Percentiles rank a stretch among this genome's conserved stretches.
phyloP scores from a whole-genome alignment of 1,284 basidiomycete genomes.

The Exobasidium rhododendri region DNA sequence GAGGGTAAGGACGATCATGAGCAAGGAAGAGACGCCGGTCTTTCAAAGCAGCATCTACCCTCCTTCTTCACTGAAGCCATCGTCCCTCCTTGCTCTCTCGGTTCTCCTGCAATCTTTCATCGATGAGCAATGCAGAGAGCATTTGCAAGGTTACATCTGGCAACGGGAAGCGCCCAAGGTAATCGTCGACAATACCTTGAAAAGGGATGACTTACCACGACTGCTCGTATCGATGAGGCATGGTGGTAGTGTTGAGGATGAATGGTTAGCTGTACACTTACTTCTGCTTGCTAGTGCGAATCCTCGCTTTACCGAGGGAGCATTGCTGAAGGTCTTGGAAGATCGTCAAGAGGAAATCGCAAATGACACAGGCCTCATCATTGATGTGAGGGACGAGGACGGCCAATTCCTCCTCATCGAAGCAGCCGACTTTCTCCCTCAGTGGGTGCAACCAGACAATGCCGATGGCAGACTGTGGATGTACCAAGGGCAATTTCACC shows the following conservation, averaged over 20 bases:
- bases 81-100: not conserved
- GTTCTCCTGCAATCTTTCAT: not conserved
- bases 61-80: not conserved
- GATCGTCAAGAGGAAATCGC: constrained; percentile 8
- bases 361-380: constrained; percentile 20
- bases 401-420: constrained; percentile 96
- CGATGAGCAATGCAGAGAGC: not conserved
- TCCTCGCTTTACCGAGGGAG: constrained; percentile 61
- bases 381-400: constrained; percentile 74
- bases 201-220: constrained; percentile 46
- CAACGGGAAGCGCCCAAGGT: constrained; percentile 43
- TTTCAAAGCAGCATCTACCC: constrained; percentile 11
- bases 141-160: constrained; percentile 44
- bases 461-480: constrained; percentile 94
- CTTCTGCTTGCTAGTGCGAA: constrained; percentile 74
- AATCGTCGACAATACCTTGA: constrained; percentile 12
- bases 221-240: constrained; percentile 74
- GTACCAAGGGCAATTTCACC: constrained; percentile 72
- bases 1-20: not conserved
- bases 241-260: constrained; percentile 90
- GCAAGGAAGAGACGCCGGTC: constrained; percentile 7
- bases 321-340: constrained; percentile 13
- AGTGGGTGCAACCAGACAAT: constrained; percentile 86
- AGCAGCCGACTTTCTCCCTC: constrained; percentile 82
- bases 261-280: constrained; percentile 82